Percentiles rank a stretch among this genome's conserved stretches.
phyloP scores from a whole-genome alignment of 345 rosid species.

The Reutealis trisperma region DNA sequence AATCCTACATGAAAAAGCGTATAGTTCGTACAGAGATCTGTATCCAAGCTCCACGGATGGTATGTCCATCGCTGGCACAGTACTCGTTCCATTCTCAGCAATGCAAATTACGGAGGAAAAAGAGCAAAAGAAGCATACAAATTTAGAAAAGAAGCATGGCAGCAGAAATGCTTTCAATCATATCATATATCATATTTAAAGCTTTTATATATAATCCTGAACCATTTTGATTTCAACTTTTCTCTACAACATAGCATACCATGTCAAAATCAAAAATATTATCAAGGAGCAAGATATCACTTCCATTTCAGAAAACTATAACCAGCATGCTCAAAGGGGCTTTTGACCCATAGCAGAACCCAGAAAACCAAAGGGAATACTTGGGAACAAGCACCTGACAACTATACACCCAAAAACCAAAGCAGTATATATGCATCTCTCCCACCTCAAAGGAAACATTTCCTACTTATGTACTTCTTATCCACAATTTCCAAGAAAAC shows the following conservation, averaged over 20 bases:
- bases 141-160: no score
- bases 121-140: no score
- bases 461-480: slow-evolving; percentile 33
- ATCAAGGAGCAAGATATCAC: background rate
- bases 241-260: slow-evolving; percentile 3
- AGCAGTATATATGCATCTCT: slow-evolving; percentile 17
- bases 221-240: background rate
- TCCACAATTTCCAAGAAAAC: slow-evolving; percentile 24
- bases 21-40: no score
- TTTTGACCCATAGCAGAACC: slow-evolving; percentile 16
- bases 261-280: background rate
- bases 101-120: background rate
- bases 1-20: no score
- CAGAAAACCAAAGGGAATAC: slow-evolving; percentile 12
- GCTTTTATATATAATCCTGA: slow-evolving; percentile 10
- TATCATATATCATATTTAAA: background rate
- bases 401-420: slow-evolving; percentile 36
- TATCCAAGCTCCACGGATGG: no score
- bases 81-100: no score
- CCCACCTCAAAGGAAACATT: slow-evolving; percentile 25
- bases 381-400: slow-evolving; percentile 30
- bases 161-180: background rate
- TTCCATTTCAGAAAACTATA: slow-evolving; percentile 10
- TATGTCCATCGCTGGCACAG: no score
- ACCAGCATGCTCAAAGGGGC: slow-evolving; percentile 21